Evolutionary conservation across 768 basidiomycete species (phyloP).

Genomic region (Psilocybe azurescens): DNA sequence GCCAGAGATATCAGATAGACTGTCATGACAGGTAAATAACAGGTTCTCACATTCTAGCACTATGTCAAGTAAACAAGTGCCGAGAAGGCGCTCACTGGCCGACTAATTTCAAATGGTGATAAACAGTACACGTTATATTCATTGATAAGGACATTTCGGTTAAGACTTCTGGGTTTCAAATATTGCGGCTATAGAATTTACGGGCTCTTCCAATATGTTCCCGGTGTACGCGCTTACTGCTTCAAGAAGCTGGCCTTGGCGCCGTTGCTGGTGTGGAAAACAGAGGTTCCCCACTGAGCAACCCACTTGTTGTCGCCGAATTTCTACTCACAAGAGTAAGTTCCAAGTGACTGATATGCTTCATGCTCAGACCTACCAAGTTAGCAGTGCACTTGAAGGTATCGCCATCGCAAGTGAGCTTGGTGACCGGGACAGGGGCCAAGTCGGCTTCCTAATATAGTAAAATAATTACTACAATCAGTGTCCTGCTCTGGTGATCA

Average conservation of each 20-base stretch:
- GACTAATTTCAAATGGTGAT: too few species aligned
- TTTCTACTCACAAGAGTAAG: neutral
- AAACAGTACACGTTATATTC: too few species aligned
- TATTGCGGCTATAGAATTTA: too few species aligned
- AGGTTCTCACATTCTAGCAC: too few species aligned
- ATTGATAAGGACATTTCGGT: too few species aligned
- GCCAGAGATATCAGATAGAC: too few species aligned
- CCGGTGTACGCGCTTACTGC: neutral
- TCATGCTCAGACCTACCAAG: neutral
- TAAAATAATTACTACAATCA: neutral
- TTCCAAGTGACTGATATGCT: too few species aligned
- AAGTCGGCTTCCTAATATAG: neutral
- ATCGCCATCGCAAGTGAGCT: neutral
- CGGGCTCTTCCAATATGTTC: too few species aligned
- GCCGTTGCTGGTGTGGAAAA: conserved; percentile 2
- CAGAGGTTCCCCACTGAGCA: conserved; percentile 10
- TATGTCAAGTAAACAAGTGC: too few species aligned
- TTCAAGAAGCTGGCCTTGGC: conserved; percentile 1
- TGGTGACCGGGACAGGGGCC: neutral
- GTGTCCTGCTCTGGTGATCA: neutral
- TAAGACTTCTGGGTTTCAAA: too few species aligned
- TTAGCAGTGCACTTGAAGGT: conserved; percentile 6
- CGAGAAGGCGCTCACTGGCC: too few species aligned
- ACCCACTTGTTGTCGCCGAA: conserved; percentile 13
- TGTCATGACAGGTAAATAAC: too few species aligned